Evolutionary conservation across 495 filamentous ascomycete genomes (phyloP).

Genomic region (Penicillium odoratum): DNA sequence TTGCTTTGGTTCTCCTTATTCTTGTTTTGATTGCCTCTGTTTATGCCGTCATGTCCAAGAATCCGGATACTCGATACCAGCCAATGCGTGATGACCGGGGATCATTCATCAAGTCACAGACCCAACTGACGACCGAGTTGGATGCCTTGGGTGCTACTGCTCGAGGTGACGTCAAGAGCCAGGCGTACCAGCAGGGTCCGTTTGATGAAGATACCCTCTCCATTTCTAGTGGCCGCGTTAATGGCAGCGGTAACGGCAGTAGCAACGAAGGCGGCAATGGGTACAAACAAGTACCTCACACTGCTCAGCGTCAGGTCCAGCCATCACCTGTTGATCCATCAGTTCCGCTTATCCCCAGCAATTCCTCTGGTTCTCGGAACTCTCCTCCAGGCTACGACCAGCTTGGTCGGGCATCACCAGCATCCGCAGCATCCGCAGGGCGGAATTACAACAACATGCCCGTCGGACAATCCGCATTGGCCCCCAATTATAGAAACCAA

Average conservation of each 20-base stretch:
- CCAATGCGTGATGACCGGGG: slow-evolving; percentile 95
- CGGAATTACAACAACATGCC: slow-evolving; percentile 36
- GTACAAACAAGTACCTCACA: slow-evolving; percentile 5
- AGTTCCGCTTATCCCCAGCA: slow-evolving; percentile 60
- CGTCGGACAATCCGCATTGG: slow-evolving; percentile 28
- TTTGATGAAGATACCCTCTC: slow-evolving; percentile 81
- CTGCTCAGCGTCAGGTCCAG: slow-evolving; percentile 18
- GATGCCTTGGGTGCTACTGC: slow-evolving; percentile 93
- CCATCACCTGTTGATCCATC: slow-evolving; percentile 64
- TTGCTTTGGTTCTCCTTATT: slow-evolving; percentile 80
- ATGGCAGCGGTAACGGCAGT: slow-evolving; percentile 8
- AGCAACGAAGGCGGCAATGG: slow-evolving; percentile 33
- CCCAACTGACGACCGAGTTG: slow-evolving; percentile 84
- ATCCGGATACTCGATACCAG: slow-evolving; percentile 94
- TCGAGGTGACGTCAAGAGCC: slow-evolving; percentile 75
- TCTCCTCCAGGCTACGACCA: slow-evolving; percentile 39
- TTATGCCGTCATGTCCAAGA: slow-evolving; percentile 85
- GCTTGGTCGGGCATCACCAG: slow-evolving; percentile 36
- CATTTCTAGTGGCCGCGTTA: slow-evolving; percentile 50
- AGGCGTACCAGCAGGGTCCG: slow-evolving; percentile 61
- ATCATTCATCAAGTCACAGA: slow-evolving; percentile 97
- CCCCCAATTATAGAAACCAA: slow-evolving; percentile 45
- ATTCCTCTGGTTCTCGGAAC: slow-evolving; percentile 33
- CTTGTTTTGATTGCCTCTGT: slow-evolving; percentile 84
- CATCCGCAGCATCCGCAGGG: slow-evolving; percentile 34